Conservation (phyloP, 495 filamentous ascomycete species). For the Copromyces sp. region DNA sequence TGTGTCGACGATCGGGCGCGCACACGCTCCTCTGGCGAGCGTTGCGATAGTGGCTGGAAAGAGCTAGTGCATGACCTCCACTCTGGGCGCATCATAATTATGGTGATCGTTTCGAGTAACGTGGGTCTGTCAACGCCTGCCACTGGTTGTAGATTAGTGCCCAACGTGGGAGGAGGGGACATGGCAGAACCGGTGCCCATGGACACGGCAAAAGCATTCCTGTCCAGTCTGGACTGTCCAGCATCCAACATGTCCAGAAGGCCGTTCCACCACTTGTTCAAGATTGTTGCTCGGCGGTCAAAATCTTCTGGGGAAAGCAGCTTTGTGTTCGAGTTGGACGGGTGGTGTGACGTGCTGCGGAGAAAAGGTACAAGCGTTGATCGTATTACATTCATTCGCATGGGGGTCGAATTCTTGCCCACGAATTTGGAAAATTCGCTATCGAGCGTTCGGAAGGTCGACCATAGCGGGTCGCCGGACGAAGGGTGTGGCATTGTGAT, state of each 20-base stretch:
- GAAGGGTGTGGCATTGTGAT: conserved; percentile 34
- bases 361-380: conserved; percentile 77
- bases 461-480: conserved; percentile 81
- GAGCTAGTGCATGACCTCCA: conserved; percentile 69
- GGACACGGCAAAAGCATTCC: conserved; percentile 45
- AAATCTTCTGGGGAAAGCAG: conserved; percentile 63
- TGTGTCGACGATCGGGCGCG: conserved; percentile 26
- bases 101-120: conserved; percentile 74
- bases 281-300: conserved; percentile 68
- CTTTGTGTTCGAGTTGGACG: conserved; percentile 51
- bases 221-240: conserved; percentile 30
- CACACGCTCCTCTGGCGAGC: conserved; percentile 31
- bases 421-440: conserved; percentile 78
- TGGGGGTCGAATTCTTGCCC: conserved; percentile 54
- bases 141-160: conserved; percentile 18
- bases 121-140: conserved; percentile 50
- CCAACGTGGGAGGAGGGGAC: conserved; percentile 49
- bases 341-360: conserved; percentile 56
- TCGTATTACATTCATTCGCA: conserved; percentile 75
- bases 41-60: conserved; percentile 47
- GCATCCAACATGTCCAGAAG: conserved; percentile 76
- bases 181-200: conserved; percentile 6
- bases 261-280: conserved; percentile 95
- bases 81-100: conserved; percentile 86
- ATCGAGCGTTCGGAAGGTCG: conserved; percentile 69